These are phyloP conservation scores for Pythium oligandrum DNA, from an alignment of 352 stramenopile species.

Conservation along the genomic window DNA sequence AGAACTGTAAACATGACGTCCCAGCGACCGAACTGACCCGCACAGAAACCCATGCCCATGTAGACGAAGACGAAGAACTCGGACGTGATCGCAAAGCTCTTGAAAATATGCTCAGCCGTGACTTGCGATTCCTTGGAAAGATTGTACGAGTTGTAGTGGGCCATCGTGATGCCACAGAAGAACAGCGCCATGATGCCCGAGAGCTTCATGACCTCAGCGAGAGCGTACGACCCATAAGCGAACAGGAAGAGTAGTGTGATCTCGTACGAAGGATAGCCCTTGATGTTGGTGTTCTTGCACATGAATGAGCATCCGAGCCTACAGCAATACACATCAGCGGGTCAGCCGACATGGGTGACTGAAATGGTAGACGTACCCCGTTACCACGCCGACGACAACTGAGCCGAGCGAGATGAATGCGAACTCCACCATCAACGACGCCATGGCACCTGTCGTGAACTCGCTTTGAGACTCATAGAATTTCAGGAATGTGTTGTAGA, in stretches of 20 bases:
- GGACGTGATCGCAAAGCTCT: conserved; percentile 62
- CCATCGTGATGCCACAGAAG: conserved; percentile 86
- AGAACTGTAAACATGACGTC: conserved; percentile 85
- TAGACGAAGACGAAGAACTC: conserved; percentile 82
- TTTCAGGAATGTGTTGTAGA: conserved; percentile 96
- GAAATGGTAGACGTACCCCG: conserved; percentile 28
- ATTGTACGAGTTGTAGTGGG: conserved; percentile 81
- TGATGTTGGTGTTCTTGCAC: conserved; percentile 76
- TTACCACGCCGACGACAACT: conserved; percentile 70
- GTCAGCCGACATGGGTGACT: background rate
- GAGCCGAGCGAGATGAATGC: conserved; percentile 72
- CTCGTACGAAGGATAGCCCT: conserved; percentile 72
- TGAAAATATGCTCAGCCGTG: conserved; percentile 70
- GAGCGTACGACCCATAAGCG: conserved; percentile 61
- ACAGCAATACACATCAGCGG: background rate
- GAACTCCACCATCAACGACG: conserved; percentile 70
- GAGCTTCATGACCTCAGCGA: conserved; percentile 64
- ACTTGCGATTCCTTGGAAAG: conserved; percentile 62
- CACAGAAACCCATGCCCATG: conserved; percentile 72
- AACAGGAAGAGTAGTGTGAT: conserved; percentile 73
- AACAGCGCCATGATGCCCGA: conserved; percentile 92
- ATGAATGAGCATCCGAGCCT: conserved; percentile 79
- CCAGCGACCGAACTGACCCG: conserved; percentile 67
- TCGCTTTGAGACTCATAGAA: conserved; percentile 76
- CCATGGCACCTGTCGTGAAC: conserved; percentile 60